Base-by-base conservation (phyloP, 164 flowering plant genomes). In the Cinnamomum micranthum region DNA sequence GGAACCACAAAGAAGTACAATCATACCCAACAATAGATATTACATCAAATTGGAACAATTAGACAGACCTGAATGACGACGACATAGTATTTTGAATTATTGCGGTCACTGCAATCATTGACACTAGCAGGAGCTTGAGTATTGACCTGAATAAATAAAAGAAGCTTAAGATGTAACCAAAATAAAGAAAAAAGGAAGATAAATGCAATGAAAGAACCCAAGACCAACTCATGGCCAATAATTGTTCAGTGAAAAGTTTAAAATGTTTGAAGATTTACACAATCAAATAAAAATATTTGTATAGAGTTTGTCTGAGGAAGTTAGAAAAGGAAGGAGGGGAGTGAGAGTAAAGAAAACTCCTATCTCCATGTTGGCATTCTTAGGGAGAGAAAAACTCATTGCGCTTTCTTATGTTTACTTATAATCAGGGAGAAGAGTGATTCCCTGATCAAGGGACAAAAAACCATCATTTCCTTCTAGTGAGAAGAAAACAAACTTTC, bases 41-140 rank as follows among this genome's bases (percentile, higher is more conserved):
- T 24, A 41, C 19, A 27, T 50, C 14, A 63, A 69, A 71, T 25
- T 9, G 22, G 64, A 65, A 28, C 12, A 67, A 59, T 41, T 51
- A 14, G 72, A 75, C 51, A 67, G 76, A 94, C 99, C 99, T 96
- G 98, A 79, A 96, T 91, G n/a, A 96, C 94, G 69, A 96, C 97
- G 73, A 96, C 79, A 71, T 96, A 94, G 78, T 91, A 96, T 83
- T 96, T 96, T 59, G 98, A 96, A 82, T 92, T 85, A 75, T 88
- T 90, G 68, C 83, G 88, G 80, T 94, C 85, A 69, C 91, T 94
- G 73, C 98, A 96, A 79, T 96, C 99, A 72, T 82, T 82, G 7
- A 96, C 80, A 79, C 82, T 77, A 2, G 92, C 82, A 52, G 76
- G 91, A 63, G 98, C 99, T 79, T 94, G 99, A n/a, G 98, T 96